These are phyloP conservation scores for Dentipellis fragilis DNA, from an alignment of 768 basidiomycete species.

Conservation along the genomic window DNA sequence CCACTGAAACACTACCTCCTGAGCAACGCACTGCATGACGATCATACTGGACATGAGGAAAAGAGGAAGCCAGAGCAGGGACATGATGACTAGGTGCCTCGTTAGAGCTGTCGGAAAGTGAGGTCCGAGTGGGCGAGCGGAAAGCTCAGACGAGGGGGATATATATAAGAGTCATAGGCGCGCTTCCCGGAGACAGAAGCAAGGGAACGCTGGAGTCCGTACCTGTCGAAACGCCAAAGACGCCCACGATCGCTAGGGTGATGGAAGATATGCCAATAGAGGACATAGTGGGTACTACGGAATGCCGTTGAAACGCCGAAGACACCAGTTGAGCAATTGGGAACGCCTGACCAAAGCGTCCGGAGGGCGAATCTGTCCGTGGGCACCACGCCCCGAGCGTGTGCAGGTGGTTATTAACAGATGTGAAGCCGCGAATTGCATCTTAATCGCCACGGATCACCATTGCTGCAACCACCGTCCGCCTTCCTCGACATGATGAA, in stretches of 20 bases:
- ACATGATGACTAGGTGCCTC: not conserved
- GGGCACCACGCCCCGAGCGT: not conserved
- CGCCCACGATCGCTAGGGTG: not conserved
- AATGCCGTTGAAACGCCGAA: not conserved
- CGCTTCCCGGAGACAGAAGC: not conserved
- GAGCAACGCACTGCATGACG: not conserved
- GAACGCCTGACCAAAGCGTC: not conserved
- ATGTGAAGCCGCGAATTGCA: not conserved
- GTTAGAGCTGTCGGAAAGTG: not conserved
- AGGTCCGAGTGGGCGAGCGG: not conserved
- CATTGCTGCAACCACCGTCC: not conserved
- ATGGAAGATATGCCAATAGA: not conserved
- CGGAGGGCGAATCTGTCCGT: not conserved
- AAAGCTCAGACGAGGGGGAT: not conserved
- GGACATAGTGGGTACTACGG: not conserved
- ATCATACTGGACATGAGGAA: not conserved
- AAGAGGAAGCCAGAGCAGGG: not conserved
- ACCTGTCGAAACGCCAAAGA: not conserved
- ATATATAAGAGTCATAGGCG: not conserved
- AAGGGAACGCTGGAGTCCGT: not conserved
- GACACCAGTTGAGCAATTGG: not conserved
- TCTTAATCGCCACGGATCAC: not conserved
- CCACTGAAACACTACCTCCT: not conserved
- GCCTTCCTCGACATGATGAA: no score
- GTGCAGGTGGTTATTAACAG: not conserved